Base-by-base conservation (phyloP, 495 filamentous ascomycete genomes). In the Sphaerosporella brunnea region DNA sequence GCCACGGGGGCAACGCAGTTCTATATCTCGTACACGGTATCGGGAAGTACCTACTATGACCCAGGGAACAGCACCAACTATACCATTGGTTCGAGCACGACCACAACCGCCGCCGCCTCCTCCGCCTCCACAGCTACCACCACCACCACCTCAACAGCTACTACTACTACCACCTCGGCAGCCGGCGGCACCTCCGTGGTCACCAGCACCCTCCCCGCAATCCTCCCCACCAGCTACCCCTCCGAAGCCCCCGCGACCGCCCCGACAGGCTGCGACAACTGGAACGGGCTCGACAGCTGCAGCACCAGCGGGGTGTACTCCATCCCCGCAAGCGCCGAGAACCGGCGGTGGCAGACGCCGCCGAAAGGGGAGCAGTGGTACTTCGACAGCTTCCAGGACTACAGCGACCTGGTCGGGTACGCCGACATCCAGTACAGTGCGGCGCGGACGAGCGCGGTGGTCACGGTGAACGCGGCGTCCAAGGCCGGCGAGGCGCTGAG, bases 401-500 rank as follows among this genome's bases (percentile, higher is more conserved):
- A 60, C 41, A 46, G 56, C 15, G 53, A 60, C 43, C 35, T 63
- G 9, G 45, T 63, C 21, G 60, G 60, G 19, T 63, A 63, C 39
- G 56, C 60, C 13, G 60, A 63, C 41, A 60, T 60, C 24, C 60
- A 63, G 49, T 63, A 63, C 51, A 58, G 53, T 34, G 20, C 56
- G 11, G 56, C 26, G n/a, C 53, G 53, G 4, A 62, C 39, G 18
- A 23, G 34, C 28, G 60, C 60, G 8, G 56, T 53, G 9, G 56
- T 63, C 11, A 51, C 60, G 23, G 53, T 63, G 16, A 63, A 63
- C 24, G 60, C 60, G 23, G 60, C 60, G n/a, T 60, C 56, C 13
- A 51, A 60, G 21, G 58, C 56, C 19, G 47, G 53, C 2, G 53
- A 60, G 37, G 19, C 24, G 15, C 42, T 63, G 4, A 50, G 39